Evolutionary conservation across 176 grass and related monocot genomes (phyloP).

Genomic region (Puya raimondii): DNA sequence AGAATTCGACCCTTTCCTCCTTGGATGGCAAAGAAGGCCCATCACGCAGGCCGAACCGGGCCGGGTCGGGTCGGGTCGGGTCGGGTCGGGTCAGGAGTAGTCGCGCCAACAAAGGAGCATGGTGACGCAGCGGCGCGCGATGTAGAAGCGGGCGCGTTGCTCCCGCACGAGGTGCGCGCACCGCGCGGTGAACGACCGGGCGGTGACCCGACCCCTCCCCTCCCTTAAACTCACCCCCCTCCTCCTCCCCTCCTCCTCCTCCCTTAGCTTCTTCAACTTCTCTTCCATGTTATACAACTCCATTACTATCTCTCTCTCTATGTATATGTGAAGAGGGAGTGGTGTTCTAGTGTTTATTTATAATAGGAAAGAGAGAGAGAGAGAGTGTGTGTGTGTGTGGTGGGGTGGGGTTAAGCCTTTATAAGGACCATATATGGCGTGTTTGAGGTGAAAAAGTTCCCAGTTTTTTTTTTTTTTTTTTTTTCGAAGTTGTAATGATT

Average conservation of each 20-base stretch:
- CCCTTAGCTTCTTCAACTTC: background rate
- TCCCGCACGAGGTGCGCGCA: slow-evolving; percentile 33
- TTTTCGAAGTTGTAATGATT: background rate
- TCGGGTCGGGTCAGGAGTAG: slow-evolving; percentile 10
- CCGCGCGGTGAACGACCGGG: slow-evolving; percentile 27
- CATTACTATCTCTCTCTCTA: slow-evolving; percentile 1
- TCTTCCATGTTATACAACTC: background rate
- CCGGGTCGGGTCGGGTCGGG: background rate
- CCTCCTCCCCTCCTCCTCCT: background rate
- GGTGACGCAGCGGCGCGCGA: slow-evolving; percentile 50
- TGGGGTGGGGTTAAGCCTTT: background rate
- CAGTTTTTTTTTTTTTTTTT: background rate
- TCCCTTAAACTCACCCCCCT: background rate
- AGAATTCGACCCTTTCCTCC: background rate
- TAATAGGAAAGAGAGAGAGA: background rate
- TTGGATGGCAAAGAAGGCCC: background rate
- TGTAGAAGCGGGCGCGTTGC: slow-evolving; percentile 43
- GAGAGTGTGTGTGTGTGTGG: background rate
- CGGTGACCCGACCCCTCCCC: background rate
- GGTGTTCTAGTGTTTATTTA: background rate
- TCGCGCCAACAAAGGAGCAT: slow-evolving; percentile 56
- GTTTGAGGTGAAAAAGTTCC: background rate
- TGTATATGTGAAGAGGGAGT: background rate
- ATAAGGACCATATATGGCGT: background rate
- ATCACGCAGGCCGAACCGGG: background rate